These are phyloP conservation scores for Claviceps maximensis DNA, from an alignment of 2,329 filamentous ascomycete species.

Conservation along the genomic window DNA sequence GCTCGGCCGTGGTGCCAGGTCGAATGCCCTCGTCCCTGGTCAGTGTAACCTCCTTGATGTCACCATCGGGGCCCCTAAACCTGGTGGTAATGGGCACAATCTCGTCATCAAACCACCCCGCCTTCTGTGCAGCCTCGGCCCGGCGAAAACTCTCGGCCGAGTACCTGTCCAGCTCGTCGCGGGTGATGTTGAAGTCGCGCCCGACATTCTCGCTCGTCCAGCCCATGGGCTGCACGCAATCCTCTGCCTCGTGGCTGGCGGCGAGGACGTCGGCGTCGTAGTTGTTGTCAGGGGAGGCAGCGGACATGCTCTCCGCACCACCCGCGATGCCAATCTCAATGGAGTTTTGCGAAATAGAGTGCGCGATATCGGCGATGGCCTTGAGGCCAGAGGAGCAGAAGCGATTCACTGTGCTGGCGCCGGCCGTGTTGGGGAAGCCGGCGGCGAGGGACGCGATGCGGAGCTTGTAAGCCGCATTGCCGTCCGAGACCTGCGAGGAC, in stretches of 20 bases:
- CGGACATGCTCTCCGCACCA: conserved; percentile 81
- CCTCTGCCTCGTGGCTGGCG: conserved; percentile 60
- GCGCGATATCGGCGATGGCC: conserved; percentile 87
- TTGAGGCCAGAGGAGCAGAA: conserved; percentile 97
- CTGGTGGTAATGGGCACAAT: conserved; percentile 77
- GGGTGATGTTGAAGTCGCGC: conserved; percentile 72
- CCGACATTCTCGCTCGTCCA: conserved; percentile 96
- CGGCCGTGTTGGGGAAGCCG: conserved; percentile 82
- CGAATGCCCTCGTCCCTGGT: conserved; percentile 84
- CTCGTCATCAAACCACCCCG: conserved; percentile 85
- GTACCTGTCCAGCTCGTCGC: conserved; percentile 71
- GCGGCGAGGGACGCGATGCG: conserved; percentile 82
- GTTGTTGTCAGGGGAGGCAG: conserved; percentile 52
- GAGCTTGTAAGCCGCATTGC: conserved; percentile 78
- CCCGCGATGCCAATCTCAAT: conserved; percentile 83
- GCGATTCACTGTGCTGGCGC: conserved; percentile 73
- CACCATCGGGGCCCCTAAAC: conserved; percentile 72
- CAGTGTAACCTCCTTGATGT: conserved; percentile 63
- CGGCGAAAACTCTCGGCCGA: conserved; percentile 78
- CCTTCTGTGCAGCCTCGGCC: conserved; percentile 82
- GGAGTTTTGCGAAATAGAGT: conserved; percentile 64
- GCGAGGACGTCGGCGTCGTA: conserved; percentile 66
- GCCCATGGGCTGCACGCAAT: conserved; percentile 94
- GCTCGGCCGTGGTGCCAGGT: conserved; percentile 76
- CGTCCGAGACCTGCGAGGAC: conserved; percentile 54